Evolutionary conservation across 2,329 filamentous ascomycete species (phyloP), one percentile per base, ranked within the genome.

Genomic region (Sarocladium kiliense): DNA sequence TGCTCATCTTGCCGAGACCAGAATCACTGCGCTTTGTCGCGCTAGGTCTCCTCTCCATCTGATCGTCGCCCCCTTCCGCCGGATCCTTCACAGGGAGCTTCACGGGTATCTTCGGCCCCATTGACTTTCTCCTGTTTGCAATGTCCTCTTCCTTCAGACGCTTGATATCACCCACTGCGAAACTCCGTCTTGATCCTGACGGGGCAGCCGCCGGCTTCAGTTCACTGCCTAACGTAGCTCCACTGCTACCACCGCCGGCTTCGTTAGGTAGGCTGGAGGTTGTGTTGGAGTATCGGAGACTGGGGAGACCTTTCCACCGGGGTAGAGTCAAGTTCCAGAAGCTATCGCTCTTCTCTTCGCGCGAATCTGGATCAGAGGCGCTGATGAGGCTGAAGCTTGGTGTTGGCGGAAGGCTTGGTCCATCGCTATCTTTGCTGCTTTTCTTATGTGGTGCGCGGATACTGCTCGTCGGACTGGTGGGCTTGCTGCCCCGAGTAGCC

Each of bases 321-420:
- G 50, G 50, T 14, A 53, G 14, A 34, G 74, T 76, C 19, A 82
- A 63, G 57, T 80, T 84, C 82, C 81, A 85, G 63, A 85, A 85
- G 10, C 76, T 23, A 7, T 74, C 70, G 2, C 71, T 73, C 3
- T 74, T 74, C 3, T 76, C 73, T 25, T 73, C 70, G 5, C 70
- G 68, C 23, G 21, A 25, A 16, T 74, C 66, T 1, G 65, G 59
- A 16, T 68, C 68, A 6, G 64, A 62, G 4, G 64, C 63, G 34
- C 65, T 69, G 6, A 70, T 68, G 25, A 82, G 71, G 4, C 74
- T 79, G 63, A 85, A 84, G 57, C 80, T 80, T 2, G 81, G 81
- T 1, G 78, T 78, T 1, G 80, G 81, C 0, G 77, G 78, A 2
- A 72, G 64, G 3, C 64, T 63, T 1, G 65, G 63, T 14, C 58